phyloP scores from a whole-genome alignment of 1,139 yeast genomes.

The Saccharomyces uvarum region DNA sequence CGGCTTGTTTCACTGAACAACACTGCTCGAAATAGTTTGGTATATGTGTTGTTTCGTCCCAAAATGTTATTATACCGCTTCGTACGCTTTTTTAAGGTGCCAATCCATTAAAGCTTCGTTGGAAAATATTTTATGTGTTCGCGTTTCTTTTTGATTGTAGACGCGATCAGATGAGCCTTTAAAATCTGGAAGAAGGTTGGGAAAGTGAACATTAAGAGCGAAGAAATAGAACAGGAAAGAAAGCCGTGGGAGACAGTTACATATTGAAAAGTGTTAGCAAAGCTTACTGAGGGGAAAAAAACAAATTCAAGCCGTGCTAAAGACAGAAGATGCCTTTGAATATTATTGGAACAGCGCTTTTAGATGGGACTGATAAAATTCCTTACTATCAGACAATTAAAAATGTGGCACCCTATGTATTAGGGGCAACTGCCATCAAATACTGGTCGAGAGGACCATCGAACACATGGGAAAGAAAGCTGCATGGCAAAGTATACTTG shows the following conservation, averaged over 20 bases:
- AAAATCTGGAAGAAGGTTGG: not conserved
- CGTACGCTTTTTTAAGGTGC: not conserved
- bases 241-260: not conserved
- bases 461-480: slow-evolving; percentile 85
- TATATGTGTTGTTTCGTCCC: not conserved
- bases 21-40: no score
- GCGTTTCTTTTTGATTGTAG: not conserved
- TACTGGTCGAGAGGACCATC: slow-evolving; percentile 67
- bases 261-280: not conserved
- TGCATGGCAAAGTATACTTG: slow-evolving; percentile 84
- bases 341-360: slow-evolving; percentile 54
- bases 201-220: not conserved
- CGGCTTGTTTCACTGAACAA: no score
- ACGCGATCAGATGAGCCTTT: not conserved
- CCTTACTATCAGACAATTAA: slow-evolving; percentile 65
- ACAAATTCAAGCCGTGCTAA: not conserved
- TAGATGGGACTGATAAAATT: slow-evolving; percentile 64
- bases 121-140: not conserved
- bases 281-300: not conserved
- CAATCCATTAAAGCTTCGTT: not conserved
- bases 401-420: slow-evolving; percentile 45
- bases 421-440: slow-evolving; percentile 46
- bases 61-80: not conserved
- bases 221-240: not conserved
- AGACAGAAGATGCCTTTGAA: slow-evolving; percentile 67